These are phyloP conservation scores for Echium plantagineum DNA, from an alignment of 257 asterid species.

Conservation along the genomic window DNA sequence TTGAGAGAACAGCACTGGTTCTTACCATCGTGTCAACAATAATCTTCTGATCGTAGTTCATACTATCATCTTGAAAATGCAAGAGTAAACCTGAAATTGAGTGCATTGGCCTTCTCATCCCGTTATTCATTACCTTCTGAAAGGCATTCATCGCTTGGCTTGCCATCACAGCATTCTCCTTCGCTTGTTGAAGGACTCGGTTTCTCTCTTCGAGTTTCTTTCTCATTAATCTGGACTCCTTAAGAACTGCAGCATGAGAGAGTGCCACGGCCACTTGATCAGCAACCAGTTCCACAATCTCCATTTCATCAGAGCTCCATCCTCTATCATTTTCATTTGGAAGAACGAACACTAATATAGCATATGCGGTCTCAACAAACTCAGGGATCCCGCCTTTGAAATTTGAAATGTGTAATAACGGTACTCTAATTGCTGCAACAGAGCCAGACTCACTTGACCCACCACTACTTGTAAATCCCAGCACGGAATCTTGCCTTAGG, in stretches of 20 bases:
- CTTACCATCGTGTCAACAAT: constrained; percentile 20
- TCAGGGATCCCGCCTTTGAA: constrained; percentile 25
- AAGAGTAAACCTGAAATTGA: constrained; percentile 22
- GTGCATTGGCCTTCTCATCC: constrained; percentile 27
- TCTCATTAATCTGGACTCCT: constrained; percentile 19
- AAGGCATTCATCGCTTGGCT: constrained; percentile 22
- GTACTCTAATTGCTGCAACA: constrained; percentile 21
- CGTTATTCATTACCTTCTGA: constrained; percentile 22
- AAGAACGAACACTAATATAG: constrained; percentile 19
- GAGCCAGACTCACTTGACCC: constrained; percentile 17
- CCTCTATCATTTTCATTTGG: constrained; percentile 8
- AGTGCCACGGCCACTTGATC: constrained; percentile 26
- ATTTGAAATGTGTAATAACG: constrained; percentile 17
- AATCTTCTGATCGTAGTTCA: constrained; percentile 15
- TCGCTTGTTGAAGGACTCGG: constrained; percentile 16
- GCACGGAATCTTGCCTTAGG: constrained; percentile 13
- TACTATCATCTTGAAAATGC: constrained; percentile 13
- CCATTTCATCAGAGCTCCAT: constrained; percentile 19
- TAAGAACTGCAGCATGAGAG: constrained; percentile 22
- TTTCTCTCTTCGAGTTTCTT: constrained; percentile 17
- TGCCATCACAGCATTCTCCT: constrained; percentile 22
- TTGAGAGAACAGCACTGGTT: constrained; percentile 17
- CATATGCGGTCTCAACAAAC: constrained; percentile 17
- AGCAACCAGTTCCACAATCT: constrained; percentile 24
- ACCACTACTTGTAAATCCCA: constrained; percentile 17